phyloP scores from a whole-genome alignment of 2,329 filamentous ascomycete species.

The Diaporthe longicolla region DNA sequence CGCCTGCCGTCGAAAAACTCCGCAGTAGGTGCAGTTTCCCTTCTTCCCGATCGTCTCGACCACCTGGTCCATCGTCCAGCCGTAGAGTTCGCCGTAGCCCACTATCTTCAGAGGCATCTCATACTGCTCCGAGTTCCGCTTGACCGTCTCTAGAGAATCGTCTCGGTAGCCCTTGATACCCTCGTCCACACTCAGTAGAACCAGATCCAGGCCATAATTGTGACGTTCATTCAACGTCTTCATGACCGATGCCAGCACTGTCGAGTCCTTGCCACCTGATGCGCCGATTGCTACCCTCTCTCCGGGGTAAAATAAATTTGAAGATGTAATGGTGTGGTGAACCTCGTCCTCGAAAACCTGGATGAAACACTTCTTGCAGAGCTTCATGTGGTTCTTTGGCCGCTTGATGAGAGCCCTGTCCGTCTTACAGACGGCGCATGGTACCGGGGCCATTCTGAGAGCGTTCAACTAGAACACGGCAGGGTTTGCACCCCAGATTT shows the following conservation, averaged over 20 bases:
- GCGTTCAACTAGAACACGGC: background rate
- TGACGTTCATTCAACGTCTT: slow-evolving; percentile 95
- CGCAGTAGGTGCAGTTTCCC: slow-evolving; percentile 98
- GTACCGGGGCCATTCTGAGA: slow-evolving; percentile 79
- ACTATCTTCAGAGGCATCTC: slow-evolving; percentile 92
- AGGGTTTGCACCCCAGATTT: background rate
- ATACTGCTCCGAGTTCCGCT: slow-evolving; percentile 92
- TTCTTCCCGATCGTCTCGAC: slow-evolving; percentile 97
- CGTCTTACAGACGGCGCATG: slow-evolving; percentile 82
- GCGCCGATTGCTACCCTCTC: slow-evolving; percentile 95
- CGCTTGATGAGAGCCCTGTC: slow-evolving; percentile 90
- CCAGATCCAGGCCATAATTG: slow-evolving; percentile 86
- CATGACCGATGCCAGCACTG: slow-evolving; percentile 92
- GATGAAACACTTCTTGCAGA: slow-evolving; percentile 93
- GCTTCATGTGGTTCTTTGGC: slow-evolving; percentile 93
- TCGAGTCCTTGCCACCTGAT: slow-evolving; percentile 97
- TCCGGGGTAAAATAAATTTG: slow-evolving; percentile 84
- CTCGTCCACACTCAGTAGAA: slow-evolving; percentile 94
- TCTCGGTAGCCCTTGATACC: slow-evolving; percentile 98
- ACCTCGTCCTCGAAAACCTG: slow-evolving; percentile 91
- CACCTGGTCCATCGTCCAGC: slow-evolving; percentile 99
- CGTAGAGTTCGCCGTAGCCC: slow-evolving; percentile 93
- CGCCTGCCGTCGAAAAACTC: slow-evolving; percentile 94
- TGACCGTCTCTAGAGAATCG: slow-evolving; percentile 95
- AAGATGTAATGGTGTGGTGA: slow-evolving; percentile 89